A percentile compares a stretch with the other conserved stretches of the same genome.
phyloP scores from a whole-genome alignment of 2,329 filamentous ascomycete species.

The Curvularia eragrostidis region DNA sequence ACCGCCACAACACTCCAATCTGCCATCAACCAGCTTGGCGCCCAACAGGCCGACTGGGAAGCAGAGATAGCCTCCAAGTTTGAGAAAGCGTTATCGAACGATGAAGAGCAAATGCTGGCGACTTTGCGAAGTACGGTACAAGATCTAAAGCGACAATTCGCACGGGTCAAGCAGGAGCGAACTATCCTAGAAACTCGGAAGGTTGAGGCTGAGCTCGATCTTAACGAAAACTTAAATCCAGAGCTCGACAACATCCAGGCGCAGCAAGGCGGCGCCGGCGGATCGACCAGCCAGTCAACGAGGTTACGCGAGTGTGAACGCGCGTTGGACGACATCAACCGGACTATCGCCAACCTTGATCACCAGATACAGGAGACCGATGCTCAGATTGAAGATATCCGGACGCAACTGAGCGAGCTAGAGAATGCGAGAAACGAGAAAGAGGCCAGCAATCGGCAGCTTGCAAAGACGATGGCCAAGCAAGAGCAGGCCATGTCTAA shows the following conservation, averaged over 20 bases:
- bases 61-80: constrained; percentile 85
- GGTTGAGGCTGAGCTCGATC: constrained; percentile 81
- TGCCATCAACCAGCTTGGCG: constrained; percentile 62
- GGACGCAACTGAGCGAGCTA: constrained; percentile 62
- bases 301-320: constrained; percentile 79
- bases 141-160: constrained; percentile 77
- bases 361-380: constrained; percentile 77
- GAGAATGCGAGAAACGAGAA: constrained; percentile 67
- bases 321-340: constrained; percentile 79
- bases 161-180: constrained; percentile 74
- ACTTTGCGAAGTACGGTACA: constrained; percentile 72
- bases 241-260: constrained; percentile 78
- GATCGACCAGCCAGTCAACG: constrained; percentile 60
- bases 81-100: constrained; percentile 82
- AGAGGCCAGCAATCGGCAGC: constrained; percentile 75
- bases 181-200: constrained; percentile 82
- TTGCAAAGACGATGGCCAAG: constrained; percentile 79
- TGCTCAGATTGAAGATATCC: constrained; percentile 68
- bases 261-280: constrained; percentile 56
- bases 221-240: constrained; percentile 87
- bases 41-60: constrained; percentile 78
- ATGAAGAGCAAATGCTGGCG: constrained; percentile 85
- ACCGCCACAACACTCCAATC: constrained; percentile 73
- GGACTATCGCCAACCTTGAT: constrained; percentile 70
- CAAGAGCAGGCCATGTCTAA: constrained; percentile 92